Evolutionary conservation across 768 basidiomycete genomes (phyloP).

Genomic region (Mycena belliarum): DNA sequence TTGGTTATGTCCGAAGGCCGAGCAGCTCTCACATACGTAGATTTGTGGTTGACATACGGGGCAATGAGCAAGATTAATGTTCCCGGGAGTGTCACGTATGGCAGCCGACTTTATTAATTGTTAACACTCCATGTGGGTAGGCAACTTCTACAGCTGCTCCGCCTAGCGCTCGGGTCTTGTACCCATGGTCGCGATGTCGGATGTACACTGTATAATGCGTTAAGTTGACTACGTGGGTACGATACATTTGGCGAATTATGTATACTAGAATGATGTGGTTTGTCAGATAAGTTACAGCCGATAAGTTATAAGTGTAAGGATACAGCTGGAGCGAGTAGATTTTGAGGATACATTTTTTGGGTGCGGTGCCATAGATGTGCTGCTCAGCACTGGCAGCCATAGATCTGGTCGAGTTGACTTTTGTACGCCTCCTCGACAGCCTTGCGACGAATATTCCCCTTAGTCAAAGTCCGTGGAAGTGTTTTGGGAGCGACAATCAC

Average conservation of each 20-base stretch:
- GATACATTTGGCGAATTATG: slow-evolving; percentile 10
- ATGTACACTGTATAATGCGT: too few relatives aligned
- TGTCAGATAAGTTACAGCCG: neutral
- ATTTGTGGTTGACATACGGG: slow-evolving; percentile 20
- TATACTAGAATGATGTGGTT: neutral
- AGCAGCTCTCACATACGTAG: slow-evolving; percentile 16
- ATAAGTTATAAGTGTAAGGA: neutral
- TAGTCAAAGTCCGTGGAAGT: slow-evolving; percentile 56
- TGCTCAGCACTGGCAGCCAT: slow-evolving; percentile 24
- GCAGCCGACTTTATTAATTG: neutral
- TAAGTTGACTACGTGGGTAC: neutral
- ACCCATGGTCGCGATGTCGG: too few relatives aligned
- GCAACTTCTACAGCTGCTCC: neutral
- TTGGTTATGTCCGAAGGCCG: slow-evolving; percentile 32
- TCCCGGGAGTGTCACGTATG: neutral
- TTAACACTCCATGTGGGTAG: too few relatives aligned
- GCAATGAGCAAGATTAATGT: neutral
- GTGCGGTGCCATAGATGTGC: too few relatives aligned
- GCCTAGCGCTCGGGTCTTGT: too few relatives aligned
- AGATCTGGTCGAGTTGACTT: slow-evolving; percentile 43
- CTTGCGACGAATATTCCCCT: slow-evolving; percentile 57
- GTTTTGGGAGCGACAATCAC: slow-evolving; percentile 48
- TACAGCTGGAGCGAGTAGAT: slow-evolving; percentile 3
- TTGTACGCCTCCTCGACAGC: slow-evolving; percentile 51
- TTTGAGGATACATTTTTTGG: slow-evolving; percentile 6